Base-by-base conservation (phyloP, 176 grass and related monocot species). In the Saccharum spontaneum region DNA sequence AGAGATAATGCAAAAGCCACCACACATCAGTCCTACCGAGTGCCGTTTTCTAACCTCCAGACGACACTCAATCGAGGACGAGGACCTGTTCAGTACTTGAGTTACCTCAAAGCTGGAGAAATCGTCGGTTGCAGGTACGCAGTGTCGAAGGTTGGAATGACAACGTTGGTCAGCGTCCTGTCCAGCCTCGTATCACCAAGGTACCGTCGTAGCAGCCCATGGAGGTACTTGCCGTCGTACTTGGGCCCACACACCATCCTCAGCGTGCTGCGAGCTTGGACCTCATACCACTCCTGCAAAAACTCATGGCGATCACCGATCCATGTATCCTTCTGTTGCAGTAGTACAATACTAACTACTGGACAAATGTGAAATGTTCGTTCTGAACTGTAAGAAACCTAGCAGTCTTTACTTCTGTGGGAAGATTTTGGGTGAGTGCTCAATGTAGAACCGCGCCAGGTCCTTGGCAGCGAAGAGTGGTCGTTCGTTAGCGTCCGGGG, bases 71-170 rank as follows among this genome's bases (percentile, higher is more conserved):
- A 28, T 50, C 44, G 45, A 14, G 3, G 31, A 33, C 46, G 4
- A 49, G 40, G 41, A 24, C 5, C 22, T 7, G 20, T 23, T 57
- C 3, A 24, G 57, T 4, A 60, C 22, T 61, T 11, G 57, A 61
- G 23, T 75, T 89, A 93, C 94, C 82, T 91, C 74, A 28, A 94
- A 90, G 85, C 62, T 92, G 6, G 94, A 97, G 77, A 97, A 36
- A 97, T 90, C 0, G 79, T 84, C 1, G 94, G 94, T 16, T 94
- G 87, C 55, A 94, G 43, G 44, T 79, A 73, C 4, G 46, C 57
- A 18, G 94, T 84, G 36, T 94, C 94, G 37, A 90, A 97, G 65
- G 94, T 82, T 0, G 92, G 94, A 63, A 94, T 94, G 15, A 92
- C 77, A 18, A 93, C 69, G 8, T 84, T 90, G 4, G 94, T 93